Evolutionary conservation across 1,284 basidiomycete genomes (phyloP).

Genomic region (Chalciporus sp.): DNA sequence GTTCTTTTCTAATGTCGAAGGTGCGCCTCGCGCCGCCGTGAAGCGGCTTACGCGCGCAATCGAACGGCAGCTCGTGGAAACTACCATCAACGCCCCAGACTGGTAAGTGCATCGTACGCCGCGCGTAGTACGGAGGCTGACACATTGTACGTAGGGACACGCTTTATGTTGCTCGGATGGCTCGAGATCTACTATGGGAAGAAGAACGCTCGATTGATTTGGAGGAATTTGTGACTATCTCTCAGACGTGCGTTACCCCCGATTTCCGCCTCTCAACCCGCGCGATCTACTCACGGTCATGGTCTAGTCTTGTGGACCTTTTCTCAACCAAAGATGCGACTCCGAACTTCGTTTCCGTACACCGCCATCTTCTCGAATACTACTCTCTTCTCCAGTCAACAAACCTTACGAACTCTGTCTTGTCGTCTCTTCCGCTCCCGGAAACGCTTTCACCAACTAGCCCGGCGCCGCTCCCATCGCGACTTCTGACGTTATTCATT

Average conservation of each 20-base stretch:
- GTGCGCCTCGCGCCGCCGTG: constrained; percentile 77
- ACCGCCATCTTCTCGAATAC: constrained; percentile 78
- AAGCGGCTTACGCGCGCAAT: constrained; percentile 83
- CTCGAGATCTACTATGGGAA: constrained; percentile 87
- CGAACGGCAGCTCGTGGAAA: constrained; percentile 67
- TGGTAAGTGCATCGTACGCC: constrained; percentile 56
- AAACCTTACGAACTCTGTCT: constrained; percentile 78
- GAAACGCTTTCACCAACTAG: constrained; percentile 76
- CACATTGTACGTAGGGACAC: constrained; percentile 66
- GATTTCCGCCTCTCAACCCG: constrained; percentile 25
- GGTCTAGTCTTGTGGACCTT: constrained; percentile 75
- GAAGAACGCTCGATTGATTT: constrained; percentile 73
- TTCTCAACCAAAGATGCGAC: constrained; percentile 72
- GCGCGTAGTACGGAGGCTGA: constrained; percentile 13
- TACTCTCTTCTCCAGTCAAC: constrained; percentile 85
- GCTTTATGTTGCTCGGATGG: constrained; percentile 84
- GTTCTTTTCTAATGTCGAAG: constrained; percentile 73
- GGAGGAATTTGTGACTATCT: constrained; percentile 77
- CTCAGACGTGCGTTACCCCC: constrained; percentile 73
- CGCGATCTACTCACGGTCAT: constrained; percentile 29
- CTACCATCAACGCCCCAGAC: constrained; percentile 90
- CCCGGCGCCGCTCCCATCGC: constrained; percentile 74
- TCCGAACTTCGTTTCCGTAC: constrained; percentile 61
- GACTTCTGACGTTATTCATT: constrained; percentile 77
- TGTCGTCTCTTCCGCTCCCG: constrained; percentile 80